A percentile compares a stretch with the other conserved stretches of the same genome.
These are phyloP conservation scores for Balamuthia mandrillaris DNA, from an alignment of 208 protist genomes.

Conservation along the genomic window DNA sequence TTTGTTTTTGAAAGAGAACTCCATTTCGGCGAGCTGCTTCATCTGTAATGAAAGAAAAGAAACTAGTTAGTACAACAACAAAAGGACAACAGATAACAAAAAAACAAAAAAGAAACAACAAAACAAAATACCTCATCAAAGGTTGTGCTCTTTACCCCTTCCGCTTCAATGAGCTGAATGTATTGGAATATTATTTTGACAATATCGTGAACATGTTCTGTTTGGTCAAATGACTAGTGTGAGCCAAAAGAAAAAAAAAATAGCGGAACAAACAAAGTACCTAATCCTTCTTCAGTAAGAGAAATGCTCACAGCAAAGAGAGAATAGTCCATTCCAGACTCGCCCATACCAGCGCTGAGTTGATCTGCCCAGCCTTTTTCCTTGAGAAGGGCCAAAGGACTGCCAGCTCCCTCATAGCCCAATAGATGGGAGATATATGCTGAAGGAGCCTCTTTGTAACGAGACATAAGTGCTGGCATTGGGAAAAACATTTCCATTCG, in stretches of 20 bases:
- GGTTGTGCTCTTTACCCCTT: not conserved
- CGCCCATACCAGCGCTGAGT: not conserved
- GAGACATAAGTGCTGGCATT: too few species aligned
- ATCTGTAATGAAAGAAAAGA: too few species aligned
- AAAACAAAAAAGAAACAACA: too few species aligned
- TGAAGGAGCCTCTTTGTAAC: too few species aligned
- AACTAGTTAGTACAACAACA: too few species aligned
- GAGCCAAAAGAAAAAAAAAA: too few species aligned
- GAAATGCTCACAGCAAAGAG: not conserved
- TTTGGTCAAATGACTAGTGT: too few species aligned
- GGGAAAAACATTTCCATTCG: too few species aligned
- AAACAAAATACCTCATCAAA: too few species aligned
- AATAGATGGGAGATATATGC: conserved; percentile 47
- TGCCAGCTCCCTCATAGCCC: conserved; percentile 51
- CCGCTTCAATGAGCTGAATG: not conserved
- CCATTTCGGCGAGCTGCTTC: conserved; percentile 22
- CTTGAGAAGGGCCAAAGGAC: conserved; percentile 40
- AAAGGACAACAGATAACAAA: too few species aligned
- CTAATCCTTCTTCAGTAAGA: conserved; percentile 6
- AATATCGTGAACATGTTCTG: not conserved
- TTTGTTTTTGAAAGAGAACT: not conserved
- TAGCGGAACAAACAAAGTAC: too few species aligned
- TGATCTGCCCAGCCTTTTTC: conserved; percentile 24
- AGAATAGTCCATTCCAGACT: not conserved
- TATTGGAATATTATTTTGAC: not conserved